Conservation (phyloP, 2,329 filamentous ascomycete genomes). For the Helotiales sp. region DNA sequence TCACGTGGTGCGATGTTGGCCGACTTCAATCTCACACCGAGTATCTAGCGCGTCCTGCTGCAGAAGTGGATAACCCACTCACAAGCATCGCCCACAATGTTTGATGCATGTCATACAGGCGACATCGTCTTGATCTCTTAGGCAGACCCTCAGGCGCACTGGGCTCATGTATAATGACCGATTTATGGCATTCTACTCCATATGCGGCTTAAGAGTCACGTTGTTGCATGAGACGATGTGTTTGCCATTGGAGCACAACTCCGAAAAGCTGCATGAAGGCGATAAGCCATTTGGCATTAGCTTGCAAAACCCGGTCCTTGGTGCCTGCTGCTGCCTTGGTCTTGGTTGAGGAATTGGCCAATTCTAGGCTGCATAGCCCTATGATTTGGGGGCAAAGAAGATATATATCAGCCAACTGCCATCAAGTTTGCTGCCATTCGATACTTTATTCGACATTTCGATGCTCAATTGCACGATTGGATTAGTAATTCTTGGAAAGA, state of each 20-base stretch:
- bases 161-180: not conserved
- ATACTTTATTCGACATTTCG: not conserved
- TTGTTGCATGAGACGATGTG: not conserved
- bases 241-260: not conserved
- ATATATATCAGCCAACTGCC: conserved; percentile 9
- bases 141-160: not conserved
- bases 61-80: not conserved
- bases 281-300: conserved; percentile 2
- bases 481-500: not conserved
- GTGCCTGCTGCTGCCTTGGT: conserved; percentile 5
- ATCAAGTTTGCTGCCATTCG: not conserved
- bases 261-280: conserved; percentile 1
- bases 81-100: not conserved
- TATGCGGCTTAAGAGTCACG: not conserved
- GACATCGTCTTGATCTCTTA: not conserved
- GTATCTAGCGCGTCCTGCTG: conserved; percentile 3
- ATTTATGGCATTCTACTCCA: not conserved
- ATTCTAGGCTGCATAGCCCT: conserved; percentile 11
- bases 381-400: conserved; percentile 1
- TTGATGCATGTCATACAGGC: conserved; percentile 7
- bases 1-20: too few relatives aligned
- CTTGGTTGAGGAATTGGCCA: not conserved
- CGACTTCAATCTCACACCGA: conserved; percentile 3
- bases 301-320: not conserved
- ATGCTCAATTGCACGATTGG: not conserved